Evolutionary conservation across 2,329 filamentous ascomycete species (phyloP), one percentile per base, ranked within the genome.

Genomic region (Tolypocladium tundrense): DNA sequence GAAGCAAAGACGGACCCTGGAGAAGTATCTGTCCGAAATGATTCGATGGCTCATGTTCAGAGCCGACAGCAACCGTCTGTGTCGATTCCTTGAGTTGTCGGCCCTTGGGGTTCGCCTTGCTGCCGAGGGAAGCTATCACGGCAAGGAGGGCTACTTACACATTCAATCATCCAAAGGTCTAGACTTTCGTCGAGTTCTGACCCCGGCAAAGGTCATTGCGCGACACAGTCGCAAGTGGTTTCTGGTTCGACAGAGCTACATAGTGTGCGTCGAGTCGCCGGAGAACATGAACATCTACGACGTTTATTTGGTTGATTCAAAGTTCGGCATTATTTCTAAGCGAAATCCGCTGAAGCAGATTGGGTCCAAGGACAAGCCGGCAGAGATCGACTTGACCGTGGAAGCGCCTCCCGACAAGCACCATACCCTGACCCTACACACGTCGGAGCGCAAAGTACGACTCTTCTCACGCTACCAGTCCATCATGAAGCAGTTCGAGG

Each of bases 281-380:
- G 93, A 97, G 70, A 96, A 96, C 66, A 96, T 97, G 88, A 93
- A 96, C 67, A 95, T 97, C 40, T 97, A 96, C 70, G 95, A 99
- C 73, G 94, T 99, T 27, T 97, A 97, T 71, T 80, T 99, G n/a
- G 90, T 97, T 33, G 94, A 99, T 69, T 82, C 88, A 1, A 87
- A 89, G 66, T 99, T 99, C 73, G 80, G 83, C 56, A 86, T 97
- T 54, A 86, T 91, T 61, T 85, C 88, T 57, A 91, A 91, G 72
- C 84, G 82, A 63, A 79, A 75, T 64, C 80, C 81, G 60, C 69
- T 81, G 19, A 79, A 76, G 63, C 75, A 79, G 56, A 75, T 82
- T 16, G 72, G 71, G 31, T 71, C 87, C 42, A 80, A 87, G 64
- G 84, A 87, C 27, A 85, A 87, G 63, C 84, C 73, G 57, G 62